Evolutionary conservation across 768 basidiomycete species (phyloP).

Genomic region (Podaxis sp.): DNA sequence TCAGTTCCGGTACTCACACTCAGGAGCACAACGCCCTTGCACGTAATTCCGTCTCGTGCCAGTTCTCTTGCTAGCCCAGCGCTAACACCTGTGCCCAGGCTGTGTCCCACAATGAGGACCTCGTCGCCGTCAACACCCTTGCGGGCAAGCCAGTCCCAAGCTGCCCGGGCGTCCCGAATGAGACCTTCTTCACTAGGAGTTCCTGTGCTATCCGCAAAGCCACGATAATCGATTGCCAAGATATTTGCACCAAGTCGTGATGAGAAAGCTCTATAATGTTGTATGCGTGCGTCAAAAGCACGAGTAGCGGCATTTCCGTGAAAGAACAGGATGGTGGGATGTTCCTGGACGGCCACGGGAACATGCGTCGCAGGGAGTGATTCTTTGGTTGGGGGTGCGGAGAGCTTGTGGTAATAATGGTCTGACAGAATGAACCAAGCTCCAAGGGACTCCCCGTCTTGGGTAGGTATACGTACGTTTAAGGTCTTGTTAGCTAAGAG

Average conservation of each 20-base stretch:
- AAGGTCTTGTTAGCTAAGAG: conserved; percentile 70
- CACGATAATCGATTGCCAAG: conserved; percentile 87
- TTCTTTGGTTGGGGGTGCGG: conserved; percentile 37
- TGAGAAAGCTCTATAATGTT: conserved; percentile 64
- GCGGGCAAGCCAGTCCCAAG: conserved; percentile 73
- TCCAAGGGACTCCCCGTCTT: conserved; percentile 79
- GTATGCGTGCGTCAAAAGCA: conserved; percentile 65
- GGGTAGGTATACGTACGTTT: conserved; percentile 67
- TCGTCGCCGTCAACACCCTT: conserved; percentile 57
- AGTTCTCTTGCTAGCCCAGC: conserved; percentile 49
- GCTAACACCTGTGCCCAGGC: conserved; percentile 83
- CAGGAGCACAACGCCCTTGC: conserved; percentile 51
- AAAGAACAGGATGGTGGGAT: conserved; percentile 86
- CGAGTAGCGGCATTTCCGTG: conserved; percentile 91
- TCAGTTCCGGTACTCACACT: conserved; percentile 40
- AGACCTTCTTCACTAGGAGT: conserved; percentile 77
- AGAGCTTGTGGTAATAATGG: conserved; percentile 52
- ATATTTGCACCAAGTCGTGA: conserved; percentile 73
- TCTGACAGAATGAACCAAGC: conserved; percentile 86
- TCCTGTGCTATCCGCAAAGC: conserved; percentile 86
- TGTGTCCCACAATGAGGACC: conserved; percentile 82
- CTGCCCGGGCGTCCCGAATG: conserved; percentile 68
- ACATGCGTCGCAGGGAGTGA: conserved; percentile 43
- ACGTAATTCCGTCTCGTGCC: conserved; percentile 39
- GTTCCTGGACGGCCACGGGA: conserved; percentile 48